Conservation (phyloP, 345 rosid genomes). For the Syzygium oleosum region DNA sequence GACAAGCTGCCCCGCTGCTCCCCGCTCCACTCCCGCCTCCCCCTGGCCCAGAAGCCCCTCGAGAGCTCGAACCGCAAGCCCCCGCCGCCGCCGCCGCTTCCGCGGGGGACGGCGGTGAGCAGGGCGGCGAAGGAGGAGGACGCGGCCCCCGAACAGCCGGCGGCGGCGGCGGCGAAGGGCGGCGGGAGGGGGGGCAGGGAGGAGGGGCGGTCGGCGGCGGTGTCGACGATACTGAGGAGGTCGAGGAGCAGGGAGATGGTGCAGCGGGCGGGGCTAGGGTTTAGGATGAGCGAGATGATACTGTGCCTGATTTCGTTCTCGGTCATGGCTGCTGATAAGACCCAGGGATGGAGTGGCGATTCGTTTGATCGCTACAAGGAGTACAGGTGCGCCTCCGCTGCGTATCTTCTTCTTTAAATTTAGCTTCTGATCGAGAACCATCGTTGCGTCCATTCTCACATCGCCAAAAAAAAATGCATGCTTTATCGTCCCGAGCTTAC, state of each 20-base stretch:
- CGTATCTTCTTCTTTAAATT: neutral
- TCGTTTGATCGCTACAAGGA: constrained; percentile 90
- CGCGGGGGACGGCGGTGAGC: neutral
- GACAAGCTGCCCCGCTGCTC: constrained; percentile 18
- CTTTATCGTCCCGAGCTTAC: neutral
- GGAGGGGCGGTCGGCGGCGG: constrained; percentile 1
- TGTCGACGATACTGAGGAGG: constrained; percentile 20
- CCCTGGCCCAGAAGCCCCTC: neutral
- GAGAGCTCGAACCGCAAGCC: neutral
- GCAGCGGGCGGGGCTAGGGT: constrained; percentile 44
- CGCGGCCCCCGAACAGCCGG: neutral
- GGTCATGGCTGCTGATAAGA: constrained; percentile 92
- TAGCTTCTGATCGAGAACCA: neutral
- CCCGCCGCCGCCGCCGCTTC: neutral
- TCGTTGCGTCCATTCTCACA: neutral
- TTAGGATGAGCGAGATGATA: constrained; percentile 53
- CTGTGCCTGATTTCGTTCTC: constrained; percentile 89
- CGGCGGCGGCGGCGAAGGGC: constrained; percentile 23
- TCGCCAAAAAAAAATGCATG: neutral
- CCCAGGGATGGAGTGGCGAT: constrained; percentile 98
- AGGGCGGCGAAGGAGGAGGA: neutral
- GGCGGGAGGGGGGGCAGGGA: constrained; percentile 13
- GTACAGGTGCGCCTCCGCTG: constrained; percentile 43
- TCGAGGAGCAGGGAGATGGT: constrained; percentile 25
- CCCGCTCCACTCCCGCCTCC: neutral